Evolutionary conservation across 495 filamentous ascomycete genomes (phyloP).

Genomic region (Ramalina intermedia): DNA sequence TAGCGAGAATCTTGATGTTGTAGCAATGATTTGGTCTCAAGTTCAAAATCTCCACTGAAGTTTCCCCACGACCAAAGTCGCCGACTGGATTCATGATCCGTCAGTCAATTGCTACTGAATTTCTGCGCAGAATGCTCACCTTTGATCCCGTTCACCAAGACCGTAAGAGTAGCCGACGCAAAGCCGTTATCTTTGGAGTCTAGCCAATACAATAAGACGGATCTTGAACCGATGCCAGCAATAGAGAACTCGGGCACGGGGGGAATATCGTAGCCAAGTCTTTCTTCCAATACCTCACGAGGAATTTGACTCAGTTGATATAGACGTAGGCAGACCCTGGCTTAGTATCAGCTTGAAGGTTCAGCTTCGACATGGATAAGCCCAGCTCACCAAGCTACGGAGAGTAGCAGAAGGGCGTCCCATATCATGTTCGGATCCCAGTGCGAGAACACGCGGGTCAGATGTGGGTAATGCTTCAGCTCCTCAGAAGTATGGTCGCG

Average conservation of each 20-base stretch:
- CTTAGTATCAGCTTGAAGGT: not conserved
- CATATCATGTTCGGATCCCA: not conserved
- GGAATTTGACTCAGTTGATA: conserved; percentile 53
- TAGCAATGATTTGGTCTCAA: conserved; percentile 79
- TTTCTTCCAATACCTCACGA: conserved; percentile 74
- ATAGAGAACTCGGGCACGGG: conserved; percentile 79
- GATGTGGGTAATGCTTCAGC: too few species aligned
- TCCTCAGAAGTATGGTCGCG: too few species aligned
- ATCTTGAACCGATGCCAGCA: conserved; percentile 75
- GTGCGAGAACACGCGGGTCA: too few species aligned
- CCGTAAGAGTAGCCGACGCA: conserved; percentile 71
- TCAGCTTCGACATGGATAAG: not conserved
- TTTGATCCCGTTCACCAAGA: conserved; percentile 85
- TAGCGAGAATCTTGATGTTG: conserved; percentile 78
- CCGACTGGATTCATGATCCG: conserved; percentile 44
- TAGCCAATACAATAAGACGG: conserved; percentile 75
- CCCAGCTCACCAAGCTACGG: not conserved
- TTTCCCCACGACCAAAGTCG: conserved; percentile 70
- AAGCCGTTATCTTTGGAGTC: conserved; percentile 63
- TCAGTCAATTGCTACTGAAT: not conserved
- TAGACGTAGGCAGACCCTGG: conserved; percentile 63
- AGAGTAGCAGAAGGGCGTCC: not conserved
- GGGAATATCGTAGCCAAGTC: conserved; percentile 87
- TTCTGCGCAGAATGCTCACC: conserved; percentile 35
- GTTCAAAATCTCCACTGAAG: conserved; percentile 75